phyloP scores from a whole-genome alignment of 2,329 filamentous ascomycete genomes.

The Xylaria multiplex region DNA sequence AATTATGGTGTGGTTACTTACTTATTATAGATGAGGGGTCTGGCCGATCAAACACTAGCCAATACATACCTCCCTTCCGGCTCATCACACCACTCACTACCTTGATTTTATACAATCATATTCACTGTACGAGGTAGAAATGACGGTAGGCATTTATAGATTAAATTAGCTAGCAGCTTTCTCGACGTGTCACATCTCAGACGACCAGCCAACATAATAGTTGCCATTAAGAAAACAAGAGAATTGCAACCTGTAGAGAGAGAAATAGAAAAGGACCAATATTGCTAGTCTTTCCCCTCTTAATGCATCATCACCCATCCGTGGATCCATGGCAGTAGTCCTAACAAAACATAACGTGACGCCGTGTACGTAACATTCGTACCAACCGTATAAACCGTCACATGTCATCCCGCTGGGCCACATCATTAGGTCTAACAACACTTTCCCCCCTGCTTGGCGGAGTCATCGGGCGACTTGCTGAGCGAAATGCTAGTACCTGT shows the following conservation, averaged over 20 bases:
- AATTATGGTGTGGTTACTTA: not conserved
- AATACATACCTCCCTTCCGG: not conserved
- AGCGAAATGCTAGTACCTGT: slow-evolving; percentile 86
- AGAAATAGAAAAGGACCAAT: slow-evolving; percentile 39
- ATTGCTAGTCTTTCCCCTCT: slow-evolving; percentile 42
- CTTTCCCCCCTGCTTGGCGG: slow-evolving; percentile 78
- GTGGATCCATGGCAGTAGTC: slow-evolving; percentile 36
- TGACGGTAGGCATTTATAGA: slow-evolving; percentile 38
- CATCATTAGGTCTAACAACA: slow-evolving; percentile 71
- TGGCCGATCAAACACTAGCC: slow-evolving; percentile 11
- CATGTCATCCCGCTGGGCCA: slow-evolving; percentile 44
- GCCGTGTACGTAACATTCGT: slow-evolving; percentile 52
- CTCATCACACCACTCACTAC: not conserved
- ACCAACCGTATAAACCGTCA: slow-evolving; percentile 48
- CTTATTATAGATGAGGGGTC: not conserved
- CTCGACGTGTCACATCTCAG: slow-evolving; percentile 41
- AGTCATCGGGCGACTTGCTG: slow-evolving; percentile 82
- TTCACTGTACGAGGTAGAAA: not conserved
- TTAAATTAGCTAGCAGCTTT: slow-evolving; percentile 43
- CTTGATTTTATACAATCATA: not conserved
- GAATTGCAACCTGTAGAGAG: slow-evolving; percentile 42
- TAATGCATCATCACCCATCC: slow-evolving; percentile 44
- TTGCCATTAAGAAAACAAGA: slow-evolving; percentile 39
- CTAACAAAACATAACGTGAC: slow-evolving; percentile 44
- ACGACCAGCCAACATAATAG: slow-evolving; percentile 36